Evolutionary conservation across 2,329 filamentous ascomycete species (phyloP).

Genomic region (Keithomyces neogunnii): DNA sequence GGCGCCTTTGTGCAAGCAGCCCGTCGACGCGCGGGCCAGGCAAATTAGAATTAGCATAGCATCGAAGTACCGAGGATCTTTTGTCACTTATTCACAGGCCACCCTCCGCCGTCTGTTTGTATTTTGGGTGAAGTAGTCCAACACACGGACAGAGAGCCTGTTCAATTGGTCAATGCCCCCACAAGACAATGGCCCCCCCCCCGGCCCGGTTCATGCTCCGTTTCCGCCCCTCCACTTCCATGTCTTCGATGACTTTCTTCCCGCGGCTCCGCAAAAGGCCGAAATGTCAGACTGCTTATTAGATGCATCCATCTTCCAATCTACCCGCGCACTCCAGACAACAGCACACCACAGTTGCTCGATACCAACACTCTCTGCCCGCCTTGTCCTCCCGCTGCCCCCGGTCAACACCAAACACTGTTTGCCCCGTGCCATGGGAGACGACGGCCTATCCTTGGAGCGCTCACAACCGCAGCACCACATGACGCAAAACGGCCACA

Average conservation of each 20-base stretch:
- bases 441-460: not conserved
- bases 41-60: no score
- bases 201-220: not conserved
- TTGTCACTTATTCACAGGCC: no score
- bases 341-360: no score
- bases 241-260: conserved; percentile 1
- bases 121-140: not conserved
- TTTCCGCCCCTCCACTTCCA: not conserved
- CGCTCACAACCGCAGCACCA: not conserved
- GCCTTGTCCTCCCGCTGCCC: not conserved
- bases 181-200: no score
- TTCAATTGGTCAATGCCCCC: no score
- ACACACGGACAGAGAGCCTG: not conserved
- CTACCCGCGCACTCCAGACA: no score
- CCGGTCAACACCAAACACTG: not conserved
- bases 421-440: not conserved
- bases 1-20: no score
- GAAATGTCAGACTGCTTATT: not conserved
- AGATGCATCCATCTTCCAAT: no score
- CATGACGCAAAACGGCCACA: conserved; percentile 7
- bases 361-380: no score
- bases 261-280: not conserved
- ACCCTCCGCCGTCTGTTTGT: not conserved
- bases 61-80: no score
- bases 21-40: no score